Evolutionary conservation across 2,329 filamentous ascomycete species (phyloP).

Genomic region (Fusarium sublunatum): DNA sequence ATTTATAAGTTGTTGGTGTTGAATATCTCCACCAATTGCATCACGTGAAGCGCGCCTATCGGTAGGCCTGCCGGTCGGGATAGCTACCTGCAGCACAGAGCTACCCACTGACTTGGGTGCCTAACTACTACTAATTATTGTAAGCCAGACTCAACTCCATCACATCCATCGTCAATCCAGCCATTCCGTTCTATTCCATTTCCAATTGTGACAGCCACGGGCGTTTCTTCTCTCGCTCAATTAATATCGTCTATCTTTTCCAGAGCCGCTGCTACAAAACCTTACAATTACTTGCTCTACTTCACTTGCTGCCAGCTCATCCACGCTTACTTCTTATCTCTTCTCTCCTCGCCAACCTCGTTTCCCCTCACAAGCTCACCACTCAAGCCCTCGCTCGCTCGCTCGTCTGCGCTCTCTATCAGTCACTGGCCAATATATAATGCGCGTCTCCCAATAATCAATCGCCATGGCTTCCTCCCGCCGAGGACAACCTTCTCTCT

Average conservation of each 20-base stretch:
- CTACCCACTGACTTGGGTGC: not conserved
- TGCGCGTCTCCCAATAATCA: slow-evolving; percentile 46
- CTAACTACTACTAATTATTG: slow-evolving; percentile 45
- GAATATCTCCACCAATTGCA: slow-evolving; percentile 7
- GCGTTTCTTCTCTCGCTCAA: not conserved
- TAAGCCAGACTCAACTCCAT: slow-evolving; percentile 37
- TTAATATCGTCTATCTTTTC: not conserved
- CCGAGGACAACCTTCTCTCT: slow-evolving; percentile 55
- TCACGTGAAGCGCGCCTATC: slow-evolving; percentile 46
- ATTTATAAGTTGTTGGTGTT: not conserved
- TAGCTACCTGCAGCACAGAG: not conserved
- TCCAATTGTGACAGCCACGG: slow-evolving; percentile 17
- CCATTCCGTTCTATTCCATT: not conserved
- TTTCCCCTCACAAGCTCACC: slow-evolving; percentile 11
- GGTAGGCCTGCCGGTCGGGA: slow-evolving; percentile 13
- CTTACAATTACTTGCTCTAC: slow-evolving; percentile 4
- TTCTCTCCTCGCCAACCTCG: slow-evolving; percentile 5
- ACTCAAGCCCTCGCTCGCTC: slow-evolving; percentile 9
- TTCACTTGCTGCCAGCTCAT: not conserved
- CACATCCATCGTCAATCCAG: slow-evolving; percentile 31
- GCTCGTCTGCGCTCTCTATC: slow-evolving; percentile 9
- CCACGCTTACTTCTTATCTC: slow-evolving; percentile 17
- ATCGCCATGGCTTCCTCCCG: slow-evolving; percentile 56
- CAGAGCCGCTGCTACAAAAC: not conserved
- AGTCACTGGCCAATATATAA: slow-evolving; percentile 35